Evolutionary conservation across 1,284 basidiomycete genomes (phyloP).

Genomic region (Fereydounia khargensis): DNA sequence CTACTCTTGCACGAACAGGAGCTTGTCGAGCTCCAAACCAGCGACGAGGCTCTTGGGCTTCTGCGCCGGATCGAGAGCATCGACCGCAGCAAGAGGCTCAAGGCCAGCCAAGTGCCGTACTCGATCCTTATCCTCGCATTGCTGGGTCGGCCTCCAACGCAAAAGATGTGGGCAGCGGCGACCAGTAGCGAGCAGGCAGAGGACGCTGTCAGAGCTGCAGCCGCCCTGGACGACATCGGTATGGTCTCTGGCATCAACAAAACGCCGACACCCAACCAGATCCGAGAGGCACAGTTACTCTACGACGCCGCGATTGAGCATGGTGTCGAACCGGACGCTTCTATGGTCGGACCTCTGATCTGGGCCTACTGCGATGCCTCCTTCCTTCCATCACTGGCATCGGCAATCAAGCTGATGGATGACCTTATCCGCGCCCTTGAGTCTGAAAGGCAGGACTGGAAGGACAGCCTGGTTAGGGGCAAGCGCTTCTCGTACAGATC

Average conservation of each 20-base stretch:
- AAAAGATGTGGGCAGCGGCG: not conserved
- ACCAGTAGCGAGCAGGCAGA: not conserved
- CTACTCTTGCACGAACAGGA: conserved; percentile 12
- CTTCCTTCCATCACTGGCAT: conserved; percentile 35
- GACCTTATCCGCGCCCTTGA: conserved; percentile 19
- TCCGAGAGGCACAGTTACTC: conserved; percentile 34
- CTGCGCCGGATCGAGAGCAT: conserved; percentile 11
- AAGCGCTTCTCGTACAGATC: no score
- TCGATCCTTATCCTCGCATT: conserved; percentile 14
- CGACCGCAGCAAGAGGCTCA: conserved; percentile 5
- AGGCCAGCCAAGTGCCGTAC: conserved; percentile 10
- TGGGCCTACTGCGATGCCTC: conserved; percentile 36
- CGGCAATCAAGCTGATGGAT: conserved; percentile 25
- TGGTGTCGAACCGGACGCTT: conserved; percentile 15
- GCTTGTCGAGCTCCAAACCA: conserved; percentile 15
- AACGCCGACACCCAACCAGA: conserved; percentile 20
- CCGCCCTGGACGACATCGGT: not conserved
- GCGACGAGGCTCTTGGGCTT: conserved; percentile 37
- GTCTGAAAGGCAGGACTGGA: no score
- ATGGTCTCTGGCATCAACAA: not conserved
- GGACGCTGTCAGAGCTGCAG: not conserved
- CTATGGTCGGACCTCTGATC: conserved; percentile 33
- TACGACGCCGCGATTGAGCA: conserved; percentile 24
- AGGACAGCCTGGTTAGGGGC: no score
- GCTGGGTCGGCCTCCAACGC: not conserved